Conservation (phyloP, 2,329 filamentous ascomycete species). For the Dactylellina cionopaga region DNA sequence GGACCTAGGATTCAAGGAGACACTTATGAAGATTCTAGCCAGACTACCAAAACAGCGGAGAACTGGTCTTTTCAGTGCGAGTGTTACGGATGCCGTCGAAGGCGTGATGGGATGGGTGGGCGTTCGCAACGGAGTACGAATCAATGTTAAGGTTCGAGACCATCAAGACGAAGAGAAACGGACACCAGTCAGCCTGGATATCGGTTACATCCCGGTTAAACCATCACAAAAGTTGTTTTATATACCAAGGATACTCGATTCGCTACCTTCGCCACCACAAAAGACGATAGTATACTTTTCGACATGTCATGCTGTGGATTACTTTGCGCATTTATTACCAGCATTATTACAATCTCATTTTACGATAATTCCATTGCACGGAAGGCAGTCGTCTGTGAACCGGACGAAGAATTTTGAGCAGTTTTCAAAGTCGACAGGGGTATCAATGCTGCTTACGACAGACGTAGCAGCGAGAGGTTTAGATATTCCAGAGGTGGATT, state of each 20-base stretch:
- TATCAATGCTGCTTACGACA: slow-evolving; percentile 87
- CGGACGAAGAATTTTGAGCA: slow-evolving; percentile 86
- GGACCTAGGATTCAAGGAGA: slow-evolving; percentile 92
- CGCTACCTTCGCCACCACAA: slow-evolving; percentile 77
- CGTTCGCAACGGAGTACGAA: slow-evolving; percentile 90
- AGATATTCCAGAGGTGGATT: slow-evolving; percentile 89
- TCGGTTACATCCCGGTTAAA: slow-evolving; percentile 81
- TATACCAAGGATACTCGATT: slow-evolving; percentile 55
- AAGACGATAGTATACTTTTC: slow-evolving; percentile 92
- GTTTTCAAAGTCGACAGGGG: slow-evolving; percentile 78
- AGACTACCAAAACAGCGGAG: slow-evolving; percentile 90
- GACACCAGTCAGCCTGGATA: slow-evolving; percentile 90
- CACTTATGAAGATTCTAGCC: slow-evolving; percentile 84
- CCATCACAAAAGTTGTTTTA: slow-evolving; percentile 77
- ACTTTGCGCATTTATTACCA: slow-evolving; percentile 84
- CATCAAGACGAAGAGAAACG: slow-evolving; percentile 77
- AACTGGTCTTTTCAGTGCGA: slow-evolving; percentile 93
- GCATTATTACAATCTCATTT: slow-evolving; percentile 75
- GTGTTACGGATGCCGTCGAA: slow-evolving; percentile 87
- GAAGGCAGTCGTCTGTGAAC: slow-evolving; percentile 88
- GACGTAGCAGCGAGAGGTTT: slow-evolving; percentile 90
- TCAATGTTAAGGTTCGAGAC: slow-evolving; percentile 85
- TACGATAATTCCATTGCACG: slow-evolving; percentile 82
- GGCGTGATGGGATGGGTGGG: slow-evolving; percentile 92
- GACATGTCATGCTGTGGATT: slow-evolving; percentile 93